phyloP scores from a whole-genome alignment of 805 yeast species.

The Ogataea henricii region DNA sequence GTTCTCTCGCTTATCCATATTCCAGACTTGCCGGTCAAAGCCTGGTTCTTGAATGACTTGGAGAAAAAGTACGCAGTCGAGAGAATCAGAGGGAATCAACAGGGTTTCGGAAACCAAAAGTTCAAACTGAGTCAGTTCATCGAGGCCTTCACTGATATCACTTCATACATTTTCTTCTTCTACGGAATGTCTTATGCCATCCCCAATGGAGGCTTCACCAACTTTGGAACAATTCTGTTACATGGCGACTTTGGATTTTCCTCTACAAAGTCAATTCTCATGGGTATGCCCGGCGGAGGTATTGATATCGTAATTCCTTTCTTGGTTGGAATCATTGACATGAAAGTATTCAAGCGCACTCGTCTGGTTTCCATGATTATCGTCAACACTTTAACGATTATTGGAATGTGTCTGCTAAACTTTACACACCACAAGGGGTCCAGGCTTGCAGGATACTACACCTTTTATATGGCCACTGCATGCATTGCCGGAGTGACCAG shows the following conservation, averaged over 20 bases:
- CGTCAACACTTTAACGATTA: conserved; percentile 18
- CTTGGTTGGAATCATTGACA: conserved; percentile 29
- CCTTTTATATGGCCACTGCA: conserved; percentile 24
- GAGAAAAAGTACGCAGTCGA: conserved; percentile 40
- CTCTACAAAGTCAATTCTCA: conserved; percentile 22
- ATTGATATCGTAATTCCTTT: conserved; percentile 35
- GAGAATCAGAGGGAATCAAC: conserved; percentile 21
- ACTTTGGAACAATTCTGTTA: conserved; percentile 41
- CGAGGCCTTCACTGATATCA: conserved; percentile 31
- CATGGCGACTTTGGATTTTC: conserved; percentile 20
- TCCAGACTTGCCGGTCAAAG: conserved; percentile 55
- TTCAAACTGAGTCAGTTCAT: conserved; percentile 29
- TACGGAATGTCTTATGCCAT: conserved; percentile 23
- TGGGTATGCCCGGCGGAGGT: conserved; percentile 32
- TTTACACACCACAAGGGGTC: conserved; percentile 12
- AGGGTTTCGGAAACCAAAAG: conserved; percentile 30
- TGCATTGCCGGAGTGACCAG: conserved; percentile 31
- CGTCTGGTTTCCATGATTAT: conserved; percentile 23
- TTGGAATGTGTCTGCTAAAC: conserved; percentile 10
- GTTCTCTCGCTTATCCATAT: conserved; percentile 47
- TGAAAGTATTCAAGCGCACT: conserved; percentile 24
- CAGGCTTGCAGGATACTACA: conserved; percentile 34
- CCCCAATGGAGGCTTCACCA: conserved; percentile 45
- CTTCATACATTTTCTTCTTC: conserved; percentile 47
- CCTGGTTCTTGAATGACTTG: conserved; percentile 40